phyloP scores from a whole-genome alignment of 2,329 filamentous ascomycete genomes.

The Fusarium incarnatum region DNA sequence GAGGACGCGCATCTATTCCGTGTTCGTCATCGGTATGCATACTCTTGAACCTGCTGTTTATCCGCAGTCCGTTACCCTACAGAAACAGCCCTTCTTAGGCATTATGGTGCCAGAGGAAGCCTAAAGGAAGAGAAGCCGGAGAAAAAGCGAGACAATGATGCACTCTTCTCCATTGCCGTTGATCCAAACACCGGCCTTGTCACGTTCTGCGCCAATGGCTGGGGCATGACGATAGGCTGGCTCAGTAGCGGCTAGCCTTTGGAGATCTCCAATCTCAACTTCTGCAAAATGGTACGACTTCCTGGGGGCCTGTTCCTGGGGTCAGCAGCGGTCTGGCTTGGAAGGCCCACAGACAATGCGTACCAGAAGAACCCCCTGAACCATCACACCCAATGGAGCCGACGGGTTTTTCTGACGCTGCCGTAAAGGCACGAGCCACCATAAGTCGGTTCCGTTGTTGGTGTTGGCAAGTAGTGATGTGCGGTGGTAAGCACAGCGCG shows the following conservation, averaged over 20 bases:
- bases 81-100: conserved; percentile 1
- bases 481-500: conserved; percentile 5
- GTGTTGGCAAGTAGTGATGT: conserved; percentile 5
- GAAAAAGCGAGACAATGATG: conserved; percentile 32
- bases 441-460: conserved; percentile 7
- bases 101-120: background rate
- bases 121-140: conserved; percentile 16
- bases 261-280: conserved; percentile 48
- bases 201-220: conserved; percentile 41
- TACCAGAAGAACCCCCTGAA: conserved; percentile 34
- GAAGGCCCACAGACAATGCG: conserved; percentile 32
- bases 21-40: conserved; percentile 13
- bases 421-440: conserved; percentile 14
- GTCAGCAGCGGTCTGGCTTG: conserved; percentile 42
- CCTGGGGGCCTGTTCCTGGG: conserved; percentile 39
- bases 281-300: conserved; percentile 47
- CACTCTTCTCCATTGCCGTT: conserved; percentile 25
- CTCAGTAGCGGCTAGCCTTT: conserved; percentile 45
- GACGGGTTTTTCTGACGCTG: conserved; percentile 22
- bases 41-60: background rate
- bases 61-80: background rate
- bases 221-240: conserved; percentile 42
- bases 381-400: conserved; percentile 34
- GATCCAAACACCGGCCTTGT: conserved; percentile 31
- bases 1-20: conserved; percentile 25